phyloP scores from a whole-genome alignment of 2,329 filamentous ascomycete genomes.

The Coniochaeta pulveracea region DNA sequence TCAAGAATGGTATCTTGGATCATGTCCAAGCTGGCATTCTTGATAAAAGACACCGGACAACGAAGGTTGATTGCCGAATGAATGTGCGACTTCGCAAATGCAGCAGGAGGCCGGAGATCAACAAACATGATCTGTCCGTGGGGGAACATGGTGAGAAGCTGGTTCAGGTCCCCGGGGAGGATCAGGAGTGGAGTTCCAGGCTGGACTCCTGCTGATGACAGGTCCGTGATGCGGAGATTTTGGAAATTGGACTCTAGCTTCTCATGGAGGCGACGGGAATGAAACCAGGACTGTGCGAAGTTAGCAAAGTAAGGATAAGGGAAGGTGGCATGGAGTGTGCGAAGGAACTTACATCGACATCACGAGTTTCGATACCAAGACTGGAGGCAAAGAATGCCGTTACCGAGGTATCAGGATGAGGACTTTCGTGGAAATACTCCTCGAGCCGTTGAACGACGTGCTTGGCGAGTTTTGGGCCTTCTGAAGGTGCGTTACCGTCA shows the following conservation, averaged over 20 bases:
- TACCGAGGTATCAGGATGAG: constrained; percentile 35
- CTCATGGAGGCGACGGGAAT: constrained; percentile 39
- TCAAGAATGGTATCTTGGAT: constrained; percentile 38
- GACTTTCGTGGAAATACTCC: constrained; percentile 37
- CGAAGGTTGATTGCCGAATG: constrained; percentile 40
- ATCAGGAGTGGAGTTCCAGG: constrained; percentile 30
- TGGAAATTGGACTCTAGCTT: constrained; percentile 31
- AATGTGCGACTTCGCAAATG: constrained; percentile 40
- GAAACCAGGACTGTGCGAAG: constrained; percentile 33
- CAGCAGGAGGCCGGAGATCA: constrained; percentile 33
- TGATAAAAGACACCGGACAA: constrained; percentile 35
- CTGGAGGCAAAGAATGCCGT: constrained; percentile 43
- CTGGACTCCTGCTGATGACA: too few relatives aligned
- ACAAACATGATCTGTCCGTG: constrained; percentile 33
- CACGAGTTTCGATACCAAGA: constrained; percentile 35
- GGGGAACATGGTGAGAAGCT: constrained; percentile 36
- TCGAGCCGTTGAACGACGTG: constrained; percentile 40
- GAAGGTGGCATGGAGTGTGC: too few relatives aligned
- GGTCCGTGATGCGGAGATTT: constrained; percentile 27
- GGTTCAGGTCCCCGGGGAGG: constrained; percentile 36
- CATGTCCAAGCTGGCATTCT: constrained; percentile 35
- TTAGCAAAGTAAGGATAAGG: neutral
- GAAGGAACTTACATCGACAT: constrained; percentile 36
- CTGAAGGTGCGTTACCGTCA: too few relatives aligned
- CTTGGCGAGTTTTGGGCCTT: constrained; percentile 32